Percentiles rank a stretch among this genome's conserved stretches.
Conservation (phyloP, 129 eudicot genomes). For the Ambrosia artemisiifolia region DNA sequence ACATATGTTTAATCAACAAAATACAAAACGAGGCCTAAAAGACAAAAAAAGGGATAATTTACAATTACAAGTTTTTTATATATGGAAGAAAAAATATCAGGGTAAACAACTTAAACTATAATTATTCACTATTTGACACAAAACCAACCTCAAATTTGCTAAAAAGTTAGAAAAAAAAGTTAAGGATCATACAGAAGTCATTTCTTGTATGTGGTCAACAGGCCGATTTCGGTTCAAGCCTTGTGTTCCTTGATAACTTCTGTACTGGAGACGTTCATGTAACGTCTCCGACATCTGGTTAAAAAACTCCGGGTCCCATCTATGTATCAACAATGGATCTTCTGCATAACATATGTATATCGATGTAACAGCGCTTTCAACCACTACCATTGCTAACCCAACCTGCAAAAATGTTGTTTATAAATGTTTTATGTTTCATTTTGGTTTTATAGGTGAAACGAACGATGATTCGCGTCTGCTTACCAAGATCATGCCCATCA, state of each 20-base stretch:
- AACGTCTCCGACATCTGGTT: constrained; percentile 70
- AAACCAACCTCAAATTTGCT: not conserved
- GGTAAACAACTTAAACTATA: not conserved
- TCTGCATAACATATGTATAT: constrained; percentile 86
- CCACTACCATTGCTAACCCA: constrained; percentile 89
- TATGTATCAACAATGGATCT: constrained; percentile 71
- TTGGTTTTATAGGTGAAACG: not conserved
- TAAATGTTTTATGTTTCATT: not conserved
- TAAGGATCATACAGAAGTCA: not conserved
- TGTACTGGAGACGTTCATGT: constrained; percentile 79
- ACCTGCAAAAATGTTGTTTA: constrained; percentile 37
- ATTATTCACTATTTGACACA: constrained; percentile 12
- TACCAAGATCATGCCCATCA: constrained; percentile 98
- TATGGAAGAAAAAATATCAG: not conserved
- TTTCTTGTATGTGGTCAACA: constrained; percentile 30
- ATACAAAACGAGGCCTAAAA: not conserved
- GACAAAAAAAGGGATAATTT: not conserved
- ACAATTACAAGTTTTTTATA: not conserved
- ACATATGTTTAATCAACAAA: not conserved
- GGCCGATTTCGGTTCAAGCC: constrained; percentile 45
- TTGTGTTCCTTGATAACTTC: constrained; percentile 77
- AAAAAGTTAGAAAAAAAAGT: not conserved
- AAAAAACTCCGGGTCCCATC: constrained; percentile 84
- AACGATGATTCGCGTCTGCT: not conserved
- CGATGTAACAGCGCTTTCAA: constrained; percentile 92